phyloP scores from a whole-genome alignment of 495 filamentous ascomycete genomes.

The Aspergillus funiculosus region DNA sequence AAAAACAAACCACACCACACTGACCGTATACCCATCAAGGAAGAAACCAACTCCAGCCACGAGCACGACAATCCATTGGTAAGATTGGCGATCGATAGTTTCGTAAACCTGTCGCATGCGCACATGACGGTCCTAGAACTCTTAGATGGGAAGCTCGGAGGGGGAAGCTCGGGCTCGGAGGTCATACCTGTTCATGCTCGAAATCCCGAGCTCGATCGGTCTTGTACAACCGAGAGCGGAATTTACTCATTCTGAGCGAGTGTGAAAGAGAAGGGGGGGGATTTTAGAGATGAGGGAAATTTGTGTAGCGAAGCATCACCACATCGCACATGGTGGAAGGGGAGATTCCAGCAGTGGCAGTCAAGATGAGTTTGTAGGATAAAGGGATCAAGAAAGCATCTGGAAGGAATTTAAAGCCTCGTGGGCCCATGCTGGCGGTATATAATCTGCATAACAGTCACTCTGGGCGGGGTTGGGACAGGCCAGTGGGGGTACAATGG shows the following conservation, averaged over 20 bases:
- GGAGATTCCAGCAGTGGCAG: neutral
- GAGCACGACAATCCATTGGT: slow-evolving; percentile 45
- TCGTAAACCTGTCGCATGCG: slow-evolving; percentile 46
- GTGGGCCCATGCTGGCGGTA: too few relatives aligned
- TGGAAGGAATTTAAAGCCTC: neutral
- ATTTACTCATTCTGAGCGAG: slow-evolving; percentile 28
- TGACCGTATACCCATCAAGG: slow-evolving; percentile 62
- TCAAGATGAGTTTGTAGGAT: neutral
- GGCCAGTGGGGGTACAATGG: too few relatives aligned
- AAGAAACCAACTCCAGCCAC: slow-evolving; percentile 65
- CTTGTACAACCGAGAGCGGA: slow-evolving; percentile 40
- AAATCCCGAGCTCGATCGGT: slow-evolving; percentile 47
- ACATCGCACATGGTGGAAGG: neutral
- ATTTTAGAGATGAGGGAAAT: neutral
- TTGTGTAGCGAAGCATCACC: neutral
- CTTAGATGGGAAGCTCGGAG: neutral
- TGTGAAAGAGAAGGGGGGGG: neutral
- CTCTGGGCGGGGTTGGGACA: too few relatives aligned
- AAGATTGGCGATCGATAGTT: slow-evolving; percentile 44
- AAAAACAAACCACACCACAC: slow-evolving; percentile 2
- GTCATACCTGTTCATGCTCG: slow-evolving; percentile 42
- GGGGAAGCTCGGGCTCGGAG: neutral
- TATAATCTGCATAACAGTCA: too few relatives aligned
- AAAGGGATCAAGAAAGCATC: neutral
- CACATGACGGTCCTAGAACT: slow-evolving; percentile 39